phyloP scores from a whole-genome alignment of 2,329 filamentous ascomycete species.

The Claviceps pazoutovae region DNA sequence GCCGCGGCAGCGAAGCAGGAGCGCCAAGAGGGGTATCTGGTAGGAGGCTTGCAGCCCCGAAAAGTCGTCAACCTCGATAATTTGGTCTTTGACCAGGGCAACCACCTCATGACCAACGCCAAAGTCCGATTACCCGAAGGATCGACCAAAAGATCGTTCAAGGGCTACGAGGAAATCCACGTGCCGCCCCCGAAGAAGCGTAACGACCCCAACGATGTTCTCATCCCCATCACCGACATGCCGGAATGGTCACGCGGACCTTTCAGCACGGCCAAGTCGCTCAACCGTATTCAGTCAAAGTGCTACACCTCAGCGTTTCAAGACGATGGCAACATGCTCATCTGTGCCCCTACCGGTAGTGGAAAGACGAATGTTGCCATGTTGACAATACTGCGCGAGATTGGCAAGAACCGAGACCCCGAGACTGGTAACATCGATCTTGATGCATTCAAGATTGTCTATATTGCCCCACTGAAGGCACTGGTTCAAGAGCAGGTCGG shows the following conservation, averaged over 20 bases:
- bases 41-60: slow-evolving; percentile 74
- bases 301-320: slow-evolving; percentile 85
- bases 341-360: slow-evolving; percentile 92
- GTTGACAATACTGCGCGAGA: slow-evolving; percentile 89
- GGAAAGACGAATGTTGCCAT: slow-evolving; percentile 99
- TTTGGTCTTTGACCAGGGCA: slow-evolving; percentile 91
- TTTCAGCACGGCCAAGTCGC: slow-evolving; percentile 71
- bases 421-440: slow-evolving; percentile 87
- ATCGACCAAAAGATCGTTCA: slow-evolving; percentile 88
- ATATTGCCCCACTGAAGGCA: slow-evolving; percentile 90
- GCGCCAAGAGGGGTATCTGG: slow-evolving; percentile 51
- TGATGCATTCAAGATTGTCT: slow-evolving; percentile 96
- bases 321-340: slow-evolving; percentile 92
- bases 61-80: slow-evolving; percentile 90
- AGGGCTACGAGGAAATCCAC: slow-evolving; percentile 97
- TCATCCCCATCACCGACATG: slow-evolving; percentile 74
- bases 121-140: slow-evolving; percentile 89
- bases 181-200: slow-evolving; percentile 86
- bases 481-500: slow-evolving; percentile 96
- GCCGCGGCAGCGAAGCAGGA: slow-evolving; percentile 36
- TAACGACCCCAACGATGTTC: slow-evolving; percentile 62
- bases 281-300: slow-evolving; percentile 92
- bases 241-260: slow-evolving; percentile 84
- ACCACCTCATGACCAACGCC: slow-evolving; percentile 98
- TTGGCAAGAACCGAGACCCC: slow-evolving; percentile 85